Conservation (phyloP, 2,329 filamentous ascomycete species). For the Capronia coronata region DNA sequence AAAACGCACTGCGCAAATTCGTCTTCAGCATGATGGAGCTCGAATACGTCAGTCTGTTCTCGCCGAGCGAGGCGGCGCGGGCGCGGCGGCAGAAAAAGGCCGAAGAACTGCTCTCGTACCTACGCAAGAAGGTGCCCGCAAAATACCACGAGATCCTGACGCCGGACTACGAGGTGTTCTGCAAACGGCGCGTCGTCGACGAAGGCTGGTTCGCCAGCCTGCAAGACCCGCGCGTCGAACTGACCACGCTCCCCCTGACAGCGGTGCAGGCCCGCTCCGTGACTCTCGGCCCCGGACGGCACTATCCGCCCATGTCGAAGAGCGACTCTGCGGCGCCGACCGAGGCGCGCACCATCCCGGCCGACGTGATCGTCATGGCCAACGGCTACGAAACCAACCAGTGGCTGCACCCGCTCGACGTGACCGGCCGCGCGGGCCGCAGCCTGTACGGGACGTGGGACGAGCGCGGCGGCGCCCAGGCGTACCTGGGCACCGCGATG, state of each 20-base stretch:
- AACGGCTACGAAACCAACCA: conserved; percentile 55
- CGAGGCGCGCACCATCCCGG: conserved; percentile 43
- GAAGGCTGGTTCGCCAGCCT: conserved; percentile 50
- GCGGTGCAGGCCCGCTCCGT: conserved; percentile 47
- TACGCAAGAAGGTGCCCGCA: conserved; percentile 48
- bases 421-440: conserved; percentile 47
- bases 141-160: conserved; percentile 58
- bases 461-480: conserved; percentile 53
- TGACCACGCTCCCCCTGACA: conserved; percentile 47
- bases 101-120: conserved; percentile 40
- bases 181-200: conserved; percentile 59
- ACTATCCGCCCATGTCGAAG: conserved; percentile 37
- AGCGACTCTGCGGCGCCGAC: conserved; percentile 27
- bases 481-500: conserved; percentile 54
- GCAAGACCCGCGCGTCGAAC: conserved; percentile 47
- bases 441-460: conserved; percentile 53
- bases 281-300: conserved; percentile 45
- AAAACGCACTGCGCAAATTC: conserved; percentile 41
- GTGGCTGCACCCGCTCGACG: conserved; percentile 49
- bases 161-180: conserved; percentile 57
- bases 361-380: conserved; percentile 56
- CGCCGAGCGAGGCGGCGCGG: conserved; percentile 42
- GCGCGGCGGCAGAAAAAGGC: conserved; percentile 38
- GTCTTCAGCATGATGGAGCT: conserved; percentile 41
- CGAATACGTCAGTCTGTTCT: conserved; percentile 37